These are phyloP conservation scores for Zygnema circumcarinatum DNA, from an alignment of 139 green algal genomes.

Conservation along the genomic window DNA sequence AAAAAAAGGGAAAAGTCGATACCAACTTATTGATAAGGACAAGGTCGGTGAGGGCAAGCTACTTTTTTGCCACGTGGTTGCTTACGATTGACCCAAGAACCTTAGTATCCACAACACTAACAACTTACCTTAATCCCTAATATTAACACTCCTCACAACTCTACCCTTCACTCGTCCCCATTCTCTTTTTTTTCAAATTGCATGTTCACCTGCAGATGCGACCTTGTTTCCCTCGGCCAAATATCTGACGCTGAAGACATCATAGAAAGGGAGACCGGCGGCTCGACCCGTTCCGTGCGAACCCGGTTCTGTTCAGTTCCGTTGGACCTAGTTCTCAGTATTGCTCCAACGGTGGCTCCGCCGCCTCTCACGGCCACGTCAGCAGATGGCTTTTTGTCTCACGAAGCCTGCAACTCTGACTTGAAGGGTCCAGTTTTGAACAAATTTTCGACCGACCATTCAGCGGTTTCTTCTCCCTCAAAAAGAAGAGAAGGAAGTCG, in stretches of 20 bases:
- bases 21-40: constrained; percentile 56
- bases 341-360: neutral
- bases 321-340: constrained; percentile 44
- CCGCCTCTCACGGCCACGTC: neutral
- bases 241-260: constrained; percentile 48
- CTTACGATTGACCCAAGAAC: constrained; percentile 10
- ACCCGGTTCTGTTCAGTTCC: constrained; percentile 42
- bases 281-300: constrained; percentile 8
- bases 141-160: too few species aligned
- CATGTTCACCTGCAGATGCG: constrained; percentile 30
- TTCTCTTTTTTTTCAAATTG: neutral
- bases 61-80: constrained; percentile 4
- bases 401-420: constrained; percentile 25
- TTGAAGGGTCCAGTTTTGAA: constrained; percentile 13
- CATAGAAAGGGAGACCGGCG: neutral
- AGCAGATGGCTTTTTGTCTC: constrained; percentile 33
- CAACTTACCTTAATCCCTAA: too few species aligned
- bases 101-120: constrained; percentile 51
- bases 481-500: constrained; percentile 23
- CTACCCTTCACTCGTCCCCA: constrained; percentile 1
- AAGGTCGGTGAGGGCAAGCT: constrained; percentile 48
- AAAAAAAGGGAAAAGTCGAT: too few species aligned
- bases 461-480: neutral
- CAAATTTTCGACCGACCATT: neutral
- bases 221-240: constrained; percentile 47